Conservation (phyloP, 768 basidiomycete genomes). For the Calvatia gigantea region DNA sequence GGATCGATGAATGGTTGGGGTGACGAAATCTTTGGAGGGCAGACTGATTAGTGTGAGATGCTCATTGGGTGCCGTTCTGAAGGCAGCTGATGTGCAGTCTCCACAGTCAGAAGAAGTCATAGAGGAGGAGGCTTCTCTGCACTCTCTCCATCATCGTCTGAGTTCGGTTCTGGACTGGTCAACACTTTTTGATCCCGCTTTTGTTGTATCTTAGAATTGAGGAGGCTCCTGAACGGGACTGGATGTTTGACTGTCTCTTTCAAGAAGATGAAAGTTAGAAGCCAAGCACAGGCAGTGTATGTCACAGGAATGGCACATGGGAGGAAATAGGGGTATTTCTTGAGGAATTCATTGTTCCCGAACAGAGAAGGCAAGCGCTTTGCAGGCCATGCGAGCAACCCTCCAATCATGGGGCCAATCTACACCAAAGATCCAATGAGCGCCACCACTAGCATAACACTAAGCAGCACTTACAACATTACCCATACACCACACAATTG, state of each 20-base stretch:
- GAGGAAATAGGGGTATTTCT: slow-evolving; percentile 53
- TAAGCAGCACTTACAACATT: slow-evolving; percentile 27
- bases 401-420: slow-evolving; percentile 48
- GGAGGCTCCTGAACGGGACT: slow-evolving; percentile 12
- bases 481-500: slow-evolving; percentile 44
- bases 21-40: too few species aligned
- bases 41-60: too few species aligned
- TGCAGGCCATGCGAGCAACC: slow-evolving; percentile 43
- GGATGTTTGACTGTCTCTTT: slow-evolving; percentile 36
- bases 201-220: slow-evolving; percentile 12
- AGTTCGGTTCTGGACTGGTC: neutral
- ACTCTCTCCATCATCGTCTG: slow-evolving; percentile 4
- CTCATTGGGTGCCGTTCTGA: too few species aligned
- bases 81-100: too few species aligned
- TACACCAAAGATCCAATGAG: neutral
- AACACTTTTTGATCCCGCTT: slow-evolving; percentile 2
- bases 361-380: slow-evolving; percentile 46
- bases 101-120: slow-evolving; percentile 47
- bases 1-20: too few species aligned
- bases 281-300: slow-evolving; percentile 42
- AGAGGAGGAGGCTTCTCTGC: slow-evolving; percentile 45
- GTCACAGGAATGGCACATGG: slow-evolving; percentile 59
- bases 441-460: too few species aligned
- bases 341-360: slow-evolving; percentile 35
- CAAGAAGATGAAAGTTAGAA: slow-evolving; percentile 43